Base-by-base conservation (phyloP, 495 filamentous ascomycete genomes). In the Mytilinidion resinicola region DNA sequence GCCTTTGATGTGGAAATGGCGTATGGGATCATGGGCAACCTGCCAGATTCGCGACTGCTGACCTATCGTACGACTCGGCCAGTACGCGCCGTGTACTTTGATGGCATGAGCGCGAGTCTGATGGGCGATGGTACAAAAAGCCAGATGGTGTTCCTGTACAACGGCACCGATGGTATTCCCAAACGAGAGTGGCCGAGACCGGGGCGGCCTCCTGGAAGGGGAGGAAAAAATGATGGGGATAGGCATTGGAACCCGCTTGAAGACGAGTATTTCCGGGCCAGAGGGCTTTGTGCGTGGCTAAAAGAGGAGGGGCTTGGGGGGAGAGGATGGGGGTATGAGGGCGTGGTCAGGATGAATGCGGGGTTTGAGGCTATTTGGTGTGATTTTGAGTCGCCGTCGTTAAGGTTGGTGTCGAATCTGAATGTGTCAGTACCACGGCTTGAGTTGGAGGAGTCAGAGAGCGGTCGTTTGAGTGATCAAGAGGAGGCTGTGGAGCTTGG, bases 351-450 rank as follows among this genome's bases (percentile, higher is more conserved):
- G 56, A 78, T 78, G 75, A 74, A 77, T 60, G 67, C 75, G 9
- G 75, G 74, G 12, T 78, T 76, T 53, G 74, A 76, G 64, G 57
- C 74, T 55, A 72, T 76, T 25, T 74, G 72, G 70, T 78, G 75
- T 56, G 69, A 77, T 57, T 77, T 76, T 42, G 62, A 46, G 20
- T 61, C 53, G 39, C 62, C 65, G 10, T 71, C 68, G 9, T 46
- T 73, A 25, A 59, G 68, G 42, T 53, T 75, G 53, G 62, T 75
- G 17, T 72, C 68, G 12, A 67, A 70, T 36, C 37, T 75, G 37
- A 75, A 74, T 59, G 66, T 73, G n/a, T 75, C 72, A 11, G 69
- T 64, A 4, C 73, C 72, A 35, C 58, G 20, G 35, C 55, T 68
- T 50, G 9, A 60, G 46, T 11, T 47, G 55, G 14, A 43, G 9